phyloP scores from a whole-genome alignment of 352 stramenopile genomes.

The Lagenidium sp. region DNA sequence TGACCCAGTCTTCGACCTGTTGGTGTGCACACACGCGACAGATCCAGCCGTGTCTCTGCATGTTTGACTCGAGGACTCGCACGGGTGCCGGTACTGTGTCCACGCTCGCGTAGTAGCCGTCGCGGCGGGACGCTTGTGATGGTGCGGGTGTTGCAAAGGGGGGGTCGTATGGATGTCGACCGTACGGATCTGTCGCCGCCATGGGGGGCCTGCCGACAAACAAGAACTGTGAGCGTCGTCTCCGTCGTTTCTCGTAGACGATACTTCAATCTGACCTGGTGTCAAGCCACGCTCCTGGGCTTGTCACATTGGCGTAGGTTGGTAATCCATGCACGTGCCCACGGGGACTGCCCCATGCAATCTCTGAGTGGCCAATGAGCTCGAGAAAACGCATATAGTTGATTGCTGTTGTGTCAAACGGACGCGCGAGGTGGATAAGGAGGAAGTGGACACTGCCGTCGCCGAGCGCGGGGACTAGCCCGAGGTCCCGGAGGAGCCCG shows the following conservation, averaged over 20 bases:
- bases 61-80: too few relatives aligned
- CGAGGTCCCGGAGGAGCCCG: slow-evolving; percentile 31
- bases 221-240: too few relatives aligned
- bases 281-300: too few relatives aligned
- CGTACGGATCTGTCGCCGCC: slow-evolving; percentile 15
- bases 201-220: too few relatives aligned
- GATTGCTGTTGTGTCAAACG: slow-evolving; percentile 38
- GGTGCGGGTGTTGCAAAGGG: slow-evolving; percentile 23
- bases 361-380: too few relatives aligned
- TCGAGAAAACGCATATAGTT: slow-evolving; percentile 56
- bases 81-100: too few relatives aligned
- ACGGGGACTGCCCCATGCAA: too few relatives aligned
- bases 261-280: too few relatives aligned
- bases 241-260: too few relatives aligned
- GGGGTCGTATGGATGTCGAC: slow-evolving; percentile 14
- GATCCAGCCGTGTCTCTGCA: slow-evolving; percentile 42
- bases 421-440: slow-evolving; percentile 32
- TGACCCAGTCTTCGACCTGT: slow-evolving; percentile 59
- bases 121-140: slow-evolving; percentile 20
- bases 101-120: slow-evolving; percentile 15
- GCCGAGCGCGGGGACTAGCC: too few relatives aligned
- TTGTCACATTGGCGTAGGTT: too few relatives aligned
- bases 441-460: slow-evolving; percentile 42
- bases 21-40: slow-evolving; percentile 62
- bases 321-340: too few relatives aligned